Evolutionary conservation across 495 filamentous ascomycete species (phyloP), one percentile per base, ranked within the genome.

Genomic region (Penicillium pulvis): DNA sequence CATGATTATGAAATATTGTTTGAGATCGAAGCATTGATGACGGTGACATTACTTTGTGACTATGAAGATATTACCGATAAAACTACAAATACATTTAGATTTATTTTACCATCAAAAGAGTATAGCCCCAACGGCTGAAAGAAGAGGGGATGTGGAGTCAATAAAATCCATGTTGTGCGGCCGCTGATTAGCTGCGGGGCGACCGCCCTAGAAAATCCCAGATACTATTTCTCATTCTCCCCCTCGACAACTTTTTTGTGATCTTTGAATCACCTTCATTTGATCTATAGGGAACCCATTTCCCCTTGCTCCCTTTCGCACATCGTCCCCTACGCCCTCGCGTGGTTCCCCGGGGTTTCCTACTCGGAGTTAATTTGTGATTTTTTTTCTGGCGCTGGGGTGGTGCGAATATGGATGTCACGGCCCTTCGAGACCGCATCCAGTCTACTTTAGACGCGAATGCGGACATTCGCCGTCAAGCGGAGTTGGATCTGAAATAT

Each of bases 401-500:
- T 66, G 69, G 66, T 71, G 64, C 68, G 74, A 71, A 49, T 64
- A 97, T 98, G 94, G 92, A 97, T 83, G 90, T 88, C 72, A 83
- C 85, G 73, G 86, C 85, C 69, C 83, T 98, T 69, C 83, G 92
- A 76, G 86, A 86, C 80, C 90, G 92, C 74, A 91, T 98, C 73
- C 83, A 88, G 71, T 88, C 89, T 68, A 97, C 92, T 48, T 85
- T 97, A 66, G 87, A 91, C 65, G 72, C 89, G 60, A 90, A 98
- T 81, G 86, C 91, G 64, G 90, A 94, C 65, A 85, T 81, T 73
- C 85, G 94, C 68, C 85, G 86, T 64, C 86, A 90, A 72, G 94
- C 92, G 57, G 95, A 98, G 80, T 76, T 93, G 64, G 90, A 97
- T 75, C 80, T 98, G 63, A 96, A 93, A 88, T 87, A 89, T 84